A percentile compares a stretch with the other conserved stretches of the same genome.
These are phyloP conservation scores for Alternaria sp. DNA, from an alignment of 2,329 filamentous ascomycete species.

Conservation along the genomic window DNA sequence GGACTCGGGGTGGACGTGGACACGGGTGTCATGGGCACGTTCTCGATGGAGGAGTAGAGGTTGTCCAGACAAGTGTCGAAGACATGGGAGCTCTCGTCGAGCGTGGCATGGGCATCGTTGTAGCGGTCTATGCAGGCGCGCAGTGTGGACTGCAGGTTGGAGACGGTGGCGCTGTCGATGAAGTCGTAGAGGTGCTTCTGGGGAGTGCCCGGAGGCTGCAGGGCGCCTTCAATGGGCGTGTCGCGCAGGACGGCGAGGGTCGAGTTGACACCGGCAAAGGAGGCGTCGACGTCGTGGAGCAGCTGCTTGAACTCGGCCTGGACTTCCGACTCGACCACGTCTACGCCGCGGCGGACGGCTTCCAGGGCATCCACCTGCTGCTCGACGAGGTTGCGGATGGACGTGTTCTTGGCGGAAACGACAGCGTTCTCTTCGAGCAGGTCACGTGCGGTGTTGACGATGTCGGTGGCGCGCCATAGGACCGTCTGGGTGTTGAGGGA, in stretches of 20 bases:
- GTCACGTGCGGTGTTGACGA: conserved; percentile 76
- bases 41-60: conserved; percentile 43
- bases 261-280: conserved; percentile 67
- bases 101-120: conserved; percentile 69
- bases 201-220: conserved; percentile 59
- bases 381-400: conserved; percentile 50
- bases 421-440: conserved; percentile 81
- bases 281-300: conserved; percentile 69
- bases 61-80: conserved; percentile 74
- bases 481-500: conserved; percentile 83
- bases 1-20: conserved; percentile 44
- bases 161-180: conserved; percentile 74
- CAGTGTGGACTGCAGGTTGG: conserved; percentile 68
- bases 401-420: conserved; percentile 61
- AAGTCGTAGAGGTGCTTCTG: conserved; percentile 75
- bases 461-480: conserved; percentile 85
- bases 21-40: conserved; percentile 38
- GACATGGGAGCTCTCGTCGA: conserved; percentile 61
- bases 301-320: conserved; percentile 59
- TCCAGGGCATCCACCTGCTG: conserved; percentile 54
- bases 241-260: conserved; percentile 70
- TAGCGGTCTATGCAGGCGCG: conserved; percentile 74
- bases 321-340: conserved; percentile 50
- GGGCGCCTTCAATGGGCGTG: conserved; percentile 68
- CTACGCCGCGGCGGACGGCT: conserved; percentile 52